Conservation (phyloP, 129 eudicot genomes). For the Daucus carota region DH1_v3.0 NC_030383.2:40880501-40881000, state of each 20-base stretch:
- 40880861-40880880: constrained; percentile 15
- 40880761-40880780: constrained; percentile 79
- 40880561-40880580: neutral
- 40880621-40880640: neutral
- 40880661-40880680: neutral
- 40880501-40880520: neutral
- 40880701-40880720: neutral
- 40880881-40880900: neutral
- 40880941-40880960: neutral
- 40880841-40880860: constrained; percentile 98
- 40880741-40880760: constrained; percentile 6
- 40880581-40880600: neutral
- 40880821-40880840: constrained; percentile 71
- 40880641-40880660: neutral
- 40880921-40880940: neutral
- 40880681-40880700: neutral
- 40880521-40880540: neutral
- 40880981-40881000: constrained; percentile 96
- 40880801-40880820: constrained; percentile 93
- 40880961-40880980: constrained; percentile 28
- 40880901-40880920: neutral
- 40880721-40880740: neutral
- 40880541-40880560: neutral
- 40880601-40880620: neutral
- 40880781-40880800: constrained; percentile 94